Base-by-base conservation (phyloP, 768 basidiomycete genomes). In the Dentipellis fragilis region DNA sequence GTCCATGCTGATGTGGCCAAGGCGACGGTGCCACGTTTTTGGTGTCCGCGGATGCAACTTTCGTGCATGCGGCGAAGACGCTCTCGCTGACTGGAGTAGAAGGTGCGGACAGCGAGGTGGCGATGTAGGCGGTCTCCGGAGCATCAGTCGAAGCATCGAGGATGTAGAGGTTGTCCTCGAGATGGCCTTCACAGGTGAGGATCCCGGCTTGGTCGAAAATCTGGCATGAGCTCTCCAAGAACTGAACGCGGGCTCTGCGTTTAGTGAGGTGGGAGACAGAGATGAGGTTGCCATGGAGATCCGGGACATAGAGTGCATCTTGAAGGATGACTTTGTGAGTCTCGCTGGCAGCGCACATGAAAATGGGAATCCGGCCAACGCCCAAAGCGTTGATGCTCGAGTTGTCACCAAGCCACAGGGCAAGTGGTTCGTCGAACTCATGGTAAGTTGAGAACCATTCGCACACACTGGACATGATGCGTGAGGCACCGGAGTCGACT, bases 401-500 rank as follows among this genome's bases (percentile, higher is more conserved):
- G 6, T 59, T 51, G 45, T 63, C 60, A 2, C 62, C 62, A 16
- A 63, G 57, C 37, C 51, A 55, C 45, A 63, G 48, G 7, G 10
- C 22, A 0, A 42, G 9, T 6, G 51, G 51, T 1, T 0, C 12
- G 23, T 1, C 7, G 10, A 14, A 23, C 19, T 8, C 10, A 12
- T 4, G 2, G 8, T 42, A 6, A 19, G 2, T n/a, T 8, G 12
- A 11, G 51, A 64, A 62, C 19, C 42, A 54, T 3, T 37, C 42
- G 16, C 58, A 49, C 11, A 60, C 23, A 1, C 58, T 56, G 16
- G 38, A 46, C 63, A 64, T 64, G 39, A 50, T 55, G n/a, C 52
- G 37, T 10, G 63, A 60, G 14, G 60, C 58, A 35, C 63, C 57
- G 0, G 63, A 64, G 46, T 62, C 56, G 34, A 63, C 48, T 14